Evolutionary conservation across 1,139 yeast species (phyloP).

Genomic region (Geotrichum bryndzae): DNA sequence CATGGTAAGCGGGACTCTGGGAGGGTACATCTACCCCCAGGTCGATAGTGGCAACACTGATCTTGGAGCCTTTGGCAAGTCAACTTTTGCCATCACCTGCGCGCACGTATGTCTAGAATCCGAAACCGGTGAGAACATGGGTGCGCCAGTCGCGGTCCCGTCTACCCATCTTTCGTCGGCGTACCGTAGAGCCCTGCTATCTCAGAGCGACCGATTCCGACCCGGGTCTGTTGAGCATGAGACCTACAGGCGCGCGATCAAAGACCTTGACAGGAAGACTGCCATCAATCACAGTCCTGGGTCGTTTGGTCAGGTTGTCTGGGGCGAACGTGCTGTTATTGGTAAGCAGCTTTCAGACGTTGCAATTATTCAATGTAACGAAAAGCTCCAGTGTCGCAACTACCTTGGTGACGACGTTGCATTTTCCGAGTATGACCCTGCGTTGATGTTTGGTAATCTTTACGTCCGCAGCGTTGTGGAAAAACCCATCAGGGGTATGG

Average conservation of each 20-base stretch:
- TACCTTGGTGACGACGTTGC: slow-evolving; percentile 74
- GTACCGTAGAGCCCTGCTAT: slow-evolving; percentile 60
- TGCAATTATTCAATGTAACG: slow-evolving; percentile 72
- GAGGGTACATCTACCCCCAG: slow-evolving; percentile 80
- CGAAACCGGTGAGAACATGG: slow-evolving; percentile 28
- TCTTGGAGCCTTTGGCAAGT: slow-evolving; percentile 52
- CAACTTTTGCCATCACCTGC: slow-evolving; percentile 82
- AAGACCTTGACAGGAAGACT: slow-evolving; percentile 41
- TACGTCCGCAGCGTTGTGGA: slow-evolving; percentile 51
- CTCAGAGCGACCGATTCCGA: slow-evolving; percentile 56
- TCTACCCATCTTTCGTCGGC: slow-evolving; percentile 70
- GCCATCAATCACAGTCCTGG: slow-evolving; percentile 21
- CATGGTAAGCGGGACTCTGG: slow-evolving; percentile 75
- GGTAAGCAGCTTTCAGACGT: slow-evolving; percentile 64
- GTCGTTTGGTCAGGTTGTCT: slow-evolving; percentile 75
- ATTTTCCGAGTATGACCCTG: slow-evolving; percentile 70
- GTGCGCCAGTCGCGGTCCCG: slow-evolving; percentile 52
- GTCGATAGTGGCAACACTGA: slow-evolving; percentile 43
- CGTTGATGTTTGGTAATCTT: slow-evolving; percentile 71
- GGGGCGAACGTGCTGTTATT: slow-evolving; percentile 85
- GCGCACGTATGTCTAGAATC: slow-evolving; percentile 78
- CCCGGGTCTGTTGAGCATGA: slow-evolving; percentile 49
- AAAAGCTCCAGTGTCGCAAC: slow-evolving; percentile 54
- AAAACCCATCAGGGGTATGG: slow-evolving; percentile 49
- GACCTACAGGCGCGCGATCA: slow-evolving; percentile 60